A percentile compares a stretch with the other conserved stretches of the same genome.
Evolutionary conservation across 768 basidiomycete genomes (phyloP).

Genomic region (Lactarius vividus): DNA sequence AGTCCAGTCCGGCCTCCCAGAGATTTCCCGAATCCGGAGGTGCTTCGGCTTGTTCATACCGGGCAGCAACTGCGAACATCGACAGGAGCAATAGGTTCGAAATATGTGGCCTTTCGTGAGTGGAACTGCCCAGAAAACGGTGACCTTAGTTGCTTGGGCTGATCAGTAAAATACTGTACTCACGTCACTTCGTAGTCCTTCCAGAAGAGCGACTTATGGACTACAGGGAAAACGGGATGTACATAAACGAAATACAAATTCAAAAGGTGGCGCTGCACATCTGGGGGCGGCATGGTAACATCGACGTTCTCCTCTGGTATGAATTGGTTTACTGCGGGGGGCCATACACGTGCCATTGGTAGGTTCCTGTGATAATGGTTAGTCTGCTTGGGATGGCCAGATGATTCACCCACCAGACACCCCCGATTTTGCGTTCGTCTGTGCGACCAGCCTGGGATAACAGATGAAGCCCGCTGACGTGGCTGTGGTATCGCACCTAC

Average conservation of each 20-base stretch:
- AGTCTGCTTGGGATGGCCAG: not conserved
- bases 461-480: slow-evolving; percentile 71
- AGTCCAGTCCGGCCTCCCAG: slow-evolving; percentile 68
- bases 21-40: slow-evolving; percentile 50
- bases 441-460: slow-evolving; percentile 63
- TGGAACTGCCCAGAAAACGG: slow-evolving; percentile 43
- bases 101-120: slow-evolving; percentile 45
- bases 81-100: slow-evolving; percentile 71
- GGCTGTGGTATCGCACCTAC: slow-evolving; percentile 82
- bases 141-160: not conserved
- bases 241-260: slow-evolving; percentile 79
- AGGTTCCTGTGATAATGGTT: slow-evolving; percentile 47
- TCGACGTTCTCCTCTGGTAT: slow-evolving; percentile 45
- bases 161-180: not conserved
- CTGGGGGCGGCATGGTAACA: slow-evolving; percentile 55
- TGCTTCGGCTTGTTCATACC: slow-evolving; percentile 55
- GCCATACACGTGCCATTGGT: slow-evolving; percentile 77
- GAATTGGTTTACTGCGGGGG: slow-evolving; percentile 48
- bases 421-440: slow-evolving; percentile 66
- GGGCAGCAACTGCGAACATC: slow-evolving; percentile 79
- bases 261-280: slow-evolving; percentile 65
- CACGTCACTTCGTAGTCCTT: slow-evolving; percentile 47
- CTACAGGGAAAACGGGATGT: slow-evolving; percentile 78
- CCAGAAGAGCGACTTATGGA: slow-evolving; percentile 71
- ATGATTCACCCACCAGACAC: slow-evolving; percentile 52